Percentiles rank a stretch among this genome's conserved stretches.
Conservation (phyloP, 2,329 filamentous ascomycete genomes). For the Neonectria hederae region DNA sequence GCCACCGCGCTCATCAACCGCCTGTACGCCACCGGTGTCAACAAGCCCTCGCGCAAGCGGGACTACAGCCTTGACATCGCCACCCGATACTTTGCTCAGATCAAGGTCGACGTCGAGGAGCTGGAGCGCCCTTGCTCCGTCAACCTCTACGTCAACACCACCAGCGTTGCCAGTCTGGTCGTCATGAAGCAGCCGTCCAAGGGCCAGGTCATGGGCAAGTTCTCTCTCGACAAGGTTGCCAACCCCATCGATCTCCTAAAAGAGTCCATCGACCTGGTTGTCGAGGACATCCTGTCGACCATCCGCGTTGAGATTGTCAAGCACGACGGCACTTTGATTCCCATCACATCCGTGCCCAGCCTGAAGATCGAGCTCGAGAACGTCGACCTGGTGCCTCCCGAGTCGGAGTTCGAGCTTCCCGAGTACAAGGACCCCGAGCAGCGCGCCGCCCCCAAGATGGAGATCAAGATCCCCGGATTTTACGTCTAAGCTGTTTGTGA, state of each 20-base stretch:
- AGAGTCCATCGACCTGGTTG: constrained; percentile 28
- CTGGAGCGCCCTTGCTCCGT: constrained; percentile 49
- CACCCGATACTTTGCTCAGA: constrained; percentile 48
- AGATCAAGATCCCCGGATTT: neutral
- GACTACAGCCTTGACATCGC: constrained; percentile 4
- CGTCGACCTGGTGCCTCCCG: constrained; percentile 33
- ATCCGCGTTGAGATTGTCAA: constrained; percentile 44
- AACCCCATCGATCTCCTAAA: constrained; percentile 61
- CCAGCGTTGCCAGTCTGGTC: constrained; percentile 47
- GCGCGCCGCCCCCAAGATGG: neutral
- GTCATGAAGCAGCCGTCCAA: constrained; percentile 48
- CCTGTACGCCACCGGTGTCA: constrained; percentile 40
- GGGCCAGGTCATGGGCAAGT: constrained; percentile 45
- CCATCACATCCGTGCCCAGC: constrained; percentile 42
- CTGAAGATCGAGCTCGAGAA: constrained; percentile 50
- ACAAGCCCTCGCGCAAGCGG: constrained; percentile 17
- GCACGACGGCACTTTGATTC: constrained; percentile 46
- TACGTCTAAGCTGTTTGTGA: neutral
- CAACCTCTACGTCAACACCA: constrained; percentile 46
- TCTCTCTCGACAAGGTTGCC: constrained; percentile 69
- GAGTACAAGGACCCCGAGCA: neutral
- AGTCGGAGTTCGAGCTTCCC: neutral
- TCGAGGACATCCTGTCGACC: constrained; percentile 38
- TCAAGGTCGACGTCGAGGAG: constrained; percentile 48
- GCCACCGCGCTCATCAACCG: constrained; percentile 48